A percentile compares a stretch with the other conserved stretches of the same genome.
Conservation (phyloP, 2,329 filamentous ascomycete genomes). For the Escovopsis sp. region DNA sequence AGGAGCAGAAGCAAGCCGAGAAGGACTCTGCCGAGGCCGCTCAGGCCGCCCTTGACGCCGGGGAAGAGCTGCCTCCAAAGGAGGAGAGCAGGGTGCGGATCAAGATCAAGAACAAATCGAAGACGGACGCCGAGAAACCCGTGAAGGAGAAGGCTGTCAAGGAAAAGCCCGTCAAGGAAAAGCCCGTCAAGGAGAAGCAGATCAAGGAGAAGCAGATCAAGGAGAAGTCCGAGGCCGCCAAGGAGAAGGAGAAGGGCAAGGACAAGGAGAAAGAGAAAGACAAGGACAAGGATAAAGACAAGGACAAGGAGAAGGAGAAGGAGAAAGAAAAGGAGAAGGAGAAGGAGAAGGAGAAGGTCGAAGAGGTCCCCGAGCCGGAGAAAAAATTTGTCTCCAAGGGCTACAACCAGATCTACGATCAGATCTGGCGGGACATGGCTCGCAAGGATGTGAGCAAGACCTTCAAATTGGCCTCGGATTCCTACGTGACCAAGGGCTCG, state of each 20-base stretch:
- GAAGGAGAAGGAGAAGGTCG: conserved; percentile 37
- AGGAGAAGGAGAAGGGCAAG: too few species aligned
- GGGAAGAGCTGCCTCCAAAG: conserved; percentile 50
- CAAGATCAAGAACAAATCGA: conserved; percentile 42
- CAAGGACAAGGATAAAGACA: too few species aligned
- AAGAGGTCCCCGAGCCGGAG: conserved; percentile 39
- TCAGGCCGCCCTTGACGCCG: conserved; percentile 68
- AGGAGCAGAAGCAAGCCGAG: conserved; percentile 68
- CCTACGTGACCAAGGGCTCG: conserved; percentile 74
- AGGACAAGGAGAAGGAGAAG: conserved; percentile 19
- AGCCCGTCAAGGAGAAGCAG: too few species aligned
- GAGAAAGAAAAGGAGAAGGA: conserved; percentile 38
- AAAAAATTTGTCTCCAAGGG: conserved; percentile 72
- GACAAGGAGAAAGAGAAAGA: too few species aligned
- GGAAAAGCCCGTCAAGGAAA: too few species aligned
- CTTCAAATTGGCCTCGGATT: conserved; percentile 73
- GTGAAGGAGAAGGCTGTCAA: conserved; percentile 12
- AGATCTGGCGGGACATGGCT: conserved; percentile 91
- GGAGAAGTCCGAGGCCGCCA: too few species aligned
- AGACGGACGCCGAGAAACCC: conserved; percentile 29
- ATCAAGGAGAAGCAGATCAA: too few species aligned
- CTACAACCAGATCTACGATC: conserved; percentile 93
- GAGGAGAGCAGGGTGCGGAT: conserved; percentile 48
- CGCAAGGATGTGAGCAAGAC: conserved; percentile 90
- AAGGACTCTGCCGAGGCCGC: conserved; percentile 75